Conservation (phyloP, 2,329 filamentous ascomycete genomes). For the Colletotrichum paranaense region DNA sequence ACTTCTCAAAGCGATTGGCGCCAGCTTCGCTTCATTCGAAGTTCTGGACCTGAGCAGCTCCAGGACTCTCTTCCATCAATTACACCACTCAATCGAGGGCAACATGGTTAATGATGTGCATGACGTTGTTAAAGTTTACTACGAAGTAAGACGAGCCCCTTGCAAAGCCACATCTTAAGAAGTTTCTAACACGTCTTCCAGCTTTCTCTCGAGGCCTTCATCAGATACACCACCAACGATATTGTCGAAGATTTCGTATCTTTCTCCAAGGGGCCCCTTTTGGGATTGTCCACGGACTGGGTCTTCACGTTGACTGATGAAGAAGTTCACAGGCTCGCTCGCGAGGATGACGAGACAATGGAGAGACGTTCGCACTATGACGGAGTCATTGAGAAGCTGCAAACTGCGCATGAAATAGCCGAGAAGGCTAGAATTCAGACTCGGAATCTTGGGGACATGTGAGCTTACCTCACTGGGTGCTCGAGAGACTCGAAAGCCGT, state of each 20-base stretch:
- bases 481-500: background rate
- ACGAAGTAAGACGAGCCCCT: slow-evolving; percentile 42
- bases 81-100: slow-evolving; percentile 37
- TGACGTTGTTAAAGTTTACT: slow-evolving; percentile 50
- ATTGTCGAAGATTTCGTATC: slow-evolving; percentile 41
- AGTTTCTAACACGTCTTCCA: background rate
- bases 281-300: slow-evolving; percentile 39
- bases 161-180: background rate
- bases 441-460: background rate
- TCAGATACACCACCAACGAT: slow-evolving; percentile 39
- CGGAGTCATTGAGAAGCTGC: background rate
- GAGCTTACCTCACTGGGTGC: background rate
- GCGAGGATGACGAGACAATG: slow-evolving; percentile 39
- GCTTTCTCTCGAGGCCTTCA: slow-evolving; percentile 40
- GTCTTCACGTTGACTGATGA: slow-evolving; percentile 36
- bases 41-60: background rate
- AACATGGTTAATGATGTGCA: slow-evolving; percentile 49
- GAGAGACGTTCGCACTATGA: slow-evolving; percentile 22
- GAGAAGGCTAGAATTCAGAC: slow-evolving; percentile 33
- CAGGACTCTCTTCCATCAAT: slow-evolving; percentile 23
- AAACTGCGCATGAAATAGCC: slow-evolving; percentile 39
- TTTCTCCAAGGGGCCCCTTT: slow-evolving; percentile 36
- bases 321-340: slow-evolving; percentile 37
- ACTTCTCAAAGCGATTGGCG: slow-evolving; percentile 35
- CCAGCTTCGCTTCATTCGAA: background rate